Conservation (phyloP, 2,329 filamentous ascomycete species). For the Cryphonectria japonica region DNA sequence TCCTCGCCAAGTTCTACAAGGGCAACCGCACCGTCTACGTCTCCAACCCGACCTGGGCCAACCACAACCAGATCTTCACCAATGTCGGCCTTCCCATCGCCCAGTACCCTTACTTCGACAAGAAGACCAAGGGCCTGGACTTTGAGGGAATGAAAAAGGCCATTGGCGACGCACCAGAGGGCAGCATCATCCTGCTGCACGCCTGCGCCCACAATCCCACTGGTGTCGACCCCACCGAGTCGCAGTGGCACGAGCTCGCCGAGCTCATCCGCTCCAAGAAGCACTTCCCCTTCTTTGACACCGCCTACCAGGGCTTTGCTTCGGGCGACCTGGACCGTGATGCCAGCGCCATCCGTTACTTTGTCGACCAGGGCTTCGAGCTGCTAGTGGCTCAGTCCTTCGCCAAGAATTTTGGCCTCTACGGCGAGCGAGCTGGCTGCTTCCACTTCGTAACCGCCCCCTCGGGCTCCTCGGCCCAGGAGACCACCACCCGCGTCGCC, state of each 20-base stretch:
- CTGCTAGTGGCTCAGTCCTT: slow-evolving; percentile 90
- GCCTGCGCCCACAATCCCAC: slow-evolving; percentile 98
- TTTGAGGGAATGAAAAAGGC: slow-evolving; percentile 83
- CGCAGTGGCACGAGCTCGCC: slow-evolving; percentile 94
- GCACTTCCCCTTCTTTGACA: slow-evolving; percentile 98
- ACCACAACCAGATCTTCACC: slow-evolving; percentile 97
- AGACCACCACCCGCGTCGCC: slow-evolving; percentile 66
- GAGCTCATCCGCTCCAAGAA: slow-evolving; percentile 73
- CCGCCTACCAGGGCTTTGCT: slow-evolving; percentile 96
- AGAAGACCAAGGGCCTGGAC: slow-evolving; percentile 86
- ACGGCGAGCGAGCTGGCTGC: slow-evolving; percentile 93
- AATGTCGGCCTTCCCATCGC: slow-evolving; percentile 81
- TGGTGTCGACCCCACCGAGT: slow-evolving; percentile 89
- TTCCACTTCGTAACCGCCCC: slow-evolving; percentile 91
- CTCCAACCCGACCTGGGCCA: slow-evolving; percentile 95
- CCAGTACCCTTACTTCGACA: slow-evolving; percentile 92
- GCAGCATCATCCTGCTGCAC: slow-evolving; percentile 88
- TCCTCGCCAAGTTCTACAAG: slow-evolving; percentile 89
- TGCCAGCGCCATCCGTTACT: slow-evolving; percentile 91
- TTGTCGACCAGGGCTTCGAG: slow-evolving; percentile 88
- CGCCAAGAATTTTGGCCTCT: slow-evolving; percentile 97
- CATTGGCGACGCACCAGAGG: slow-evolving; percentile 71
- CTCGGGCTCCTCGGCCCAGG: slow-evolving; percentile 63
- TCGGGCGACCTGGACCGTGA: slow-evolving; percentile 86
- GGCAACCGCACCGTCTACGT: slow-evolving; percentile 80